phyloP scores from a whole-genome alignment of 352 stramenopile genomes.

The Phytophthora multivora region DNA sequence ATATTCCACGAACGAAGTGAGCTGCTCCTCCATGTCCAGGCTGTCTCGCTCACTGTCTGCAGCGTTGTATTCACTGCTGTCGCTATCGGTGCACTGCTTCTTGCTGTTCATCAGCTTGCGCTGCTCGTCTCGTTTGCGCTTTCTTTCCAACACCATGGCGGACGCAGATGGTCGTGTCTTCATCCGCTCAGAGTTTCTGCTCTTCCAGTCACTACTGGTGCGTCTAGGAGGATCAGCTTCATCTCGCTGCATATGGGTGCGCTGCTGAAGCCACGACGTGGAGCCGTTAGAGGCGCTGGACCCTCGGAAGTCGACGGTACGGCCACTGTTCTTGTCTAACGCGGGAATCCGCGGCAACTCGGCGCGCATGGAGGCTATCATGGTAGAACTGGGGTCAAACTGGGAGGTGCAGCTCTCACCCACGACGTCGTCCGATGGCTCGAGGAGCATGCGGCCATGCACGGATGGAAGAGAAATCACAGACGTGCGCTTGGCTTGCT shows the following conservation, averaged over 20 bases:
- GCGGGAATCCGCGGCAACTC: conserved; percentile 1
- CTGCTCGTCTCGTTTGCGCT: conserved; percentile 38
- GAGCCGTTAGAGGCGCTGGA: not conserved
- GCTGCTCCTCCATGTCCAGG: conserved; percentile 50
- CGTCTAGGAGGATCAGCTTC: conserved; percentile 3
- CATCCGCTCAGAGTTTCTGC: not conserved
- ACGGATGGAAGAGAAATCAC: conserved; percentile 21
- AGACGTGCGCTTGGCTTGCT: conserved; percentile 3
- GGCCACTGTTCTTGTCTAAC: not conserved
- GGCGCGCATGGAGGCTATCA: conserved; percentile 22
- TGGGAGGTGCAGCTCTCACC: conserved; percentile 39
- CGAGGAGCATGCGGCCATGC: conserved; percentile 37
- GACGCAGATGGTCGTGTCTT: conserved; percentile 34
- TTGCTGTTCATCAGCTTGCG: conserved; percentile 28
- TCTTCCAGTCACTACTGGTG: conserved; percentile 6
- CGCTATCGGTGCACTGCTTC: conserved; percentile 26
- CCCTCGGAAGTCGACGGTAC: conserved; percentile 4
- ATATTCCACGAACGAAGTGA: conserved; percentile 68
- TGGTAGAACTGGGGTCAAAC: conserved; percentile 21
- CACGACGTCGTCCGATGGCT: conserved; percentile 40
- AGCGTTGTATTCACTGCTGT: conserved; percentile 30
- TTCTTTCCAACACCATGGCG: conserved; percentile 35
- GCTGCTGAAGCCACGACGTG: conserved; percentile 8
- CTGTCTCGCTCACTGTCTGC: conserved; percentile 35
- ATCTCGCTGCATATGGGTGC: conserved; percentile 27